Evolutionary conservation across 768 basidiomycete species (phyloP), one percentile per base, ranked within the genome.

Genomic region (Lentinula sp.): DNA sequence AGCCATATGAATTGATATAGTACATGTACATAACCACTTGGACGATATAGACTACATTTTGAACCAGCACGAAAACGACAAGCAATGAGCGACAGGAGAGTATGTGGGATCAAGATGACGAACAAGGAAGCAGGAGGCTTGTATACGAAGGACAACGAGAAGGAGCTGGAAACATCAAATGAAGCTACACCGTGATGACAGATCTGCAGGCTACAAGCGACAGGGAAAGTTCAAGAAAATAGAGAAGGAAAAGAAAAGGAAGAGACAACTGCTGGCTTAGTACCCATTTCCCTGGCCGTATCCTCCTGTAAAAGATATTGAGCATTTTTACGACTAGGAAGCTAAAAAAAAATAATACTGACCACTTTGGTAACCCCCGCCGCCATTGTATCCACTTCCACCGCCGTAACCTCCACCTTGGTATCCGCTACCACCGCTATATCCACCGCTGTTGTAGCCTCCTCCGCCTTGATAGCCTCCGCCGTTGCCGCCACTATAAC

Each of bases 351-450:
- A 18, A n/a, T n/a, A n/a, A 39, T 39, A 31, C 55, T 54, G 23
- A 70, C 76, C 71, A 21, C 73, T 71, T 53, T 75, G 71, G 40
- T 67, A 70, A 61, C 70, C 68, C 40, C 75, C 62, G 11, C 60
- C 62, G 50, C 64, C 73, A 2, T 64, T 62, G 54, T 64, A 62
- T 42, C 66, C 69, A 16, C 70, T 63, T 40, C 71, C 72, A 13
- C 69, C 37, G 6, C 53, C 53, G 35, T 60, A 62, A 61, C 72
- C 70, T 43, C 67, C 68, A 35, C 65, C 59, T 10, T 40, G 54
- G 49, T 67, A 68, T 6, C 65, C 70, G 63, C 28, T 10, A 58
- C 55, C 28, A 35, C 35, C 31, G 13, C 37, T 13, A 6, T 39
- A 39, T 54, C 51, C 54, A 49, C 43, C 57, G 59, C 37, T n/a